Percentiles rank a stretch among this genome's conserved stretches.
These are phyloP conservation scores for Aphanomyces astaci DNA, from an alignment of 352 stramenopile species.

Conservation along the genomic window DNA sequence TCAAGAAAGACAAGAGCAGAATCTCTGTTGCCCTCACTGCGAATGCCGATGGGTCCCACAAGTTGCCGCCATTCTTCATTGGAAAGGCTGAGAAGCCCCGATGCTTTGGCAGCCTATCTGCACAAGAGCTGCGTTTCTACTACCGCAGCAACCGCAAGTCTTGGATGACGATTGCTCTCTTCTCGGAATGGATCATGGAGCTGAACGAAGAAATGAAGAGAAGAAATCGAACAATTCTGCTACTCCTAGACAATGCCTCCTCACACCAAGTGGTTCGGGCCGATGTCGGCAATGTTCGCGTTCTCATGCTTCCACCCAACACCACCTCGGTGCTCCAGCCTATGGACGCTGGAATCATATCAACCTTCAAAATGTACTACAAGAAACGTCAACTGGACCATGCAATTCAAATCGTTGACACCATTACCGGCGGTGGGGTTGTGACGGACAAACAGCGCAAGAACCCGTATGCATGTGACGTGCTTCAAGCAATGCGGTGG, in stretches of 20 bases:
- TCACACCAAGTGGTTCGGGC: background rate
- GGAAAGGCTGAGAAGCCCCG: constrained; percentile 31
- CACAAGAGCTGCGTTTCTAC: constrained; percentile 23
- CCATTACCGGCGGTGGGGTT: background rate
- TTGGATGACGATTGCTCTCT: constrained; percentile 33
- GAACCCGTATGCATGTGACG: background rate
- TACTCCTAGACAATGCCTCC: constrained; percentile 29
- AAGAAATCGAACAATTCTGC: constrained; percentile 26
- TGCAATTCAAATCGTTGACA: background rate
- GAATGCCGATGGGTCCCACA: constrained; percentile 34
- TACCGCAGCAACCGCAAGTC: constrained; percentile 29
- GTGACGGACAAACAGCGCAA: background rate
- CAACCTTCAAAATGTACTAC: background rate
- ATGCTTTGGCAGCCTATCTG: constrained; percentile 24
- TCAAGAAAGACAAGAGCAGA: constrained; percentile 27
- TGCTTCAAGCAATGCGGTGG: background rate
- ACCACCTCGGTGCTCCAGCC: background rate
- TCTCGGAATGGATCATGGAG: constrained; percentile 28
- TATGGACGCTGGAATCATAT: background rate
- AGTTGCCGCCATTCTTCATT: constrained; percentile 30
- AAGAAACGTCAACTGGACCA: background rate
- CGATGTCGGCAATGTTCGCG: background rate
- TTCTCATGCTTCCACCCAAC: background rate
- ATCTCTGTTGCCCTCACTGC: constrained; percentile 28
- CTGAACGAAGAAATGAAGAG: constrained; percentile 27